These are phyloP conservation scores for Aspergillus thermomutatus DNA, from an alignment of 2,329 filamentous ascomycete genomes.

Conservation along the genomic window DNA sequence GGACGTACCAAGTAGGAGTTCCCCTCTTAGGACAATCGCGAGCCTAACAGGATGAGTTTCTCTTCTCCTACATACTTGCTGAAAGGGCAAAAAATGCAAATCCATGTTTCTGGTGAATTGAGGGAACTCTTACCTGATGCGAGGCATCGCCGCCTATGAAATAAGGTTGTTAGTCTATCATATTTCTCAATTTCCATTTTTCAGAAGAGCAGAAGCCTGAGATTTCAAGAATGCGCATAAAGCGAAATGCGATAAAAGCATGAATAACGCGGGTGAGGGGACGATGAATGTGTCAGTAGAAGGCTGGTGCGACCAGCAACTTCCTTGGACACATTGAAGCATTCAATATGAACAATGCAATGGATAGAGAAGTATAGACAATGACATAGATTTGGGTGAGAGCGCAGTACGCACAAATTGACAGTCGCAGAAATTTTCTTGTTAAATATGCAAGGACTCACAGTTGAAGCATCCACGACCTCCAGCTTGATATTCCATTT, in stretches of 20 bases:
- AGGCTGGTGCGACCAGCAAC: background rate
- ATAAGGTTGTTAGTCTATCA: slow-evolving; percentile 18
- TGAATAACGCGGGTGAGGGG: background rate
- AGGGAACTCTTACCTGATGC: slow-evolving; percentile 63
- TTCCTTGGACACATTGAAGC: background rate
- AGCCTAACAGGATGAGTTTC: slow-evolving; percentile 52
- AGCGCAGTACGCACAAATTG: background rate
- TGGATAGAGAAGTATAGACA: background rate
- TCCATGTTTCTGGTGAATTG: background rate
- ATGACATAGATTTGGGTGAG: background rate
- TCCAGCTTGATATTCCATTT: slow-evolving; percentile 50
- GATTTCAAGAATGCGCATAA: background rate
- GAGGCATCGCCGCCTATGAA: slow-evolving; percentile 65
- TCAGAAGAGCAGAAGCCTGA: background rate
- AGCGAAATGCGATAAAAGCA: background rate
- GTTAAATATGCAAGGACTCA: slow-evolving; percentile 35
- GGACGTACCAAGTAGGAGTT: slow-evolving; percentile 71
- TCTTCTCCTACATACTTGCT: slow-evolving; percentile 15
- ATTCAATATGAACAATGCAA: background rate
- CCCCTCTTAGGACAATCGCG: slow-evolving; percentile 84
- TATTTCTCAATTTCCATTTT: background rate
- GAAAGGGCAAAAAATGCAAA: background rate
- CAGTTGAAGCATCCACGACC: slow-evolving; percentile 59
- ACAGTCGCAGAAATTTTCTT: slow-evolving; percentile 1
- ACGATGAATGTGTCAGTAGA: background rate